phyloP scores from a whole-genome alignment of 1,284 basidiomycete species.

The Ceratobasidium sp. region DNA sequence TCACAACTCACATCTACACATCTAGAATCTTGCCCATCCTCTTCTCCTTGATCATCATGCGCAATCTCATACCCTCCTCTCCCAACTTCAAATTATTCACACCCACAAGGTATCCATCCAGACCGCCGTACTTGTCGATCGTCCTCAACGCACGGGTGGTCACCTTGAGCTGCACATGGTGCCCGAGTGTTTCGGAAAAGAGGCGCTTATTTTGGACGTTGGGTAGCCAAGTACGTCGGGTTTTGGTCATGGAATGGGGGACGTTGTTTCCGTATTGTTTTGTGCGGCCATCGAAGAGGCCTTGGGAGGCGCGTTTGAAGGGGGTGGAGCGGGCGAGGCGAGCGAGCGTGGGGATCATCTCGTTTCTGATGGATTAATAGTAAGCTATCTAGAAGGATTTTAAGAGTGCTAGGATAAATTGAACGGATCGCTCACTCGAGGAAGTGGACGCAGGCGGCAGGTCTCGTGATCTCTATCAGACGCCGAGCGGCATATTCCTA shows the following conservation, averaged over 20 bases:
- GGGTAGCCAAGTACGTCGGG: conserved; percentile 90
- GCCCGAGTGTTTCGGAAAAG: conserved; percentile 73
- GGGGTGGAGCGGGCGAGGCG: conserved; percentile 31
- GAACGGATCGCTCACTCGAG: background rate
- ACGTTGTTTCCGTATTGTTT: conserved; percentile 91
- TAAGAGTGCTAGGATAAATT: too few species aligned
- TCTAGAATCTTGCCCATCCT: background rate
- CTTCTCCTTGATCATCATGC: conserved; percentile 66
- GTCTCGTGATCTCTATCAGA: background rate
- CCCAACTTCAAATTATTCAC: conserved; percentile 77
- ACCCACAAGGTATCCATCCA: conserved; percentile 82
- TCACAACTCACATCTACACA: conserved; percentile 17
- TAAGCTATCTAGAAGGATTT: too few species aligned
- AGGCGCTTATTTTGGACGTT: conserved; percentile 85
- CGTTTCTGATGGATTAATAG: background rate
- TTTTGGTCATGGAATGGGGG: conserved; percentile 91
- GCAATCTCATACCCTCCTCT: conserved; percentile 79
- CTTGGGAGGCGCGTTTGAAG: conserved; percentile 81
- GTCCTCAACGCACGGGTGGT: conserved; percentile 81
- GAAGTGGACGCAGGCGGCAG: background rate
- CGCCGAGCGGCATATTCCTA: background rate
- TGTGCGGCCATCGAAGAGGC: conserved; percentile 84
- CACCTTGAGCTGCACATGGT: conserved; percentile 73
- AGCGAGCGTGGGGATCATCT: conserved; percentile 7
- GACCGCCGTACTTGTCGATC: conserved; percentile 86